Percentiles rank a stretch among this genome's conserved stretches.
These are phyloP conservation scores for Globisporangium orthogonon DNA, from an alignment of 352 stramenopile species.

Conservation along the genomic window DNA sequence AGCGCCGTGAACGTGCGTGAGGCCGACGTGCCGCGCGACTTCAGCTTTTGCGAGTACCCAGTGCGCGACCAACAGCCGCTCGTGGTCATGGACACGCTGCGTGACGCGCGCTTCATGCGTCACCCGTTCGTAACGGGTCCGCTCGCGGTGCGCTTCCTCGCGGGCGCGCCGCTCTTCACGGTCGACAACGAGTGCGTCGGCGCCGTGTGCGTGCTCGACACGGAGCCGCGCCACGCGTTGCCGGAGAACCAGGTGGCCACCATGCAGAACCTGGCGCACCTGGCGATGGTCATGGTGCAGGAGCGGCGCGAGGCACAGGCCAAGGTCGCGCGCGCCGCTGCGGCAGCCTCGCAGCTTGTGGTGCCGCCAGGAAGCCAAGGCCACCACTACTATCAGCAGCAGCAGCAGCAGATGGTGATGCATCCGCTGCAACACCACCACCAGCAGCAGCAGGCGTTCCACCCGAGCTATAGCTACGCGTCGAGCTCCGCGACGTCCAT, in stretches of 20 bases:
- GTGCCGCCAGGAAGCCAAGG: constrained; percentile 1
- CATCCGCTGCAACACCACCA: constrained; percentile 3
- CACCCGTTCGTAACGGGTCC: constrained; percentile 89
- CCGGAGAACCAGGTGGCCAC: constrained; percentile 74
- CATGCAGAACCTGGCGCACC: constrained; percentile 80
- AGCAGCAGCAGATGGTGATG: constrained; percentile 13
- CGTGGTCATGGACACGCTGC: constrained; percentile 85
- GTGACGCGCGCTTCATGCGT: constrained; percentile 83
- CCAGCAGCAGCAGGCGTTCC: constrained; percentile 8
- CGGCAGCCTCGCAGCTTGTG: constrained; percentile 38
- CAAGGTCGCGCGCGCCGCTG: constrained; percentile 31
- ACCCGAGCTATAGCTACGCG: constrained; percentile 4
- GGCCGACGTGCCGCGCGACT: constrained; percentile 74
- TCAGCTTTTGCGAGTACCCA: constrained; percentile 81
- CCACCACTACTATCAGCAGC: constrained; percentile 10
- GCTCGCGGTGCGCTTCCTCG: constrained; percentile 91
- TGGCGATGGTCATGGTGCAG: constrained; percentile 85
- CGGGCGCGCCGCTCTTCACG: constrained; percentile 89
- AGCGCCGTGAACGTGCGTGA: constrained; percentile 75
- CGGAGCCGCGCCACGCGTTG: constrained; percentile 49
- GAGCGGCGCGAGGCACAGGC: constrained; percentile 66
- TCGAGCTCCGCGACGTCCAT: too few relatives aligned
- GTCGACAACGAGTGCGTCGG: constrained; percentile 74
- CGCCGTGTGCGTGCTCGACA: constrained; percentile 75
- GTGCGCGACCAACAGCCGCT: constrained; percentile 67